Conservation (phyloP, 129 eudicot genomes). For the Apium graveolens region DNA sequence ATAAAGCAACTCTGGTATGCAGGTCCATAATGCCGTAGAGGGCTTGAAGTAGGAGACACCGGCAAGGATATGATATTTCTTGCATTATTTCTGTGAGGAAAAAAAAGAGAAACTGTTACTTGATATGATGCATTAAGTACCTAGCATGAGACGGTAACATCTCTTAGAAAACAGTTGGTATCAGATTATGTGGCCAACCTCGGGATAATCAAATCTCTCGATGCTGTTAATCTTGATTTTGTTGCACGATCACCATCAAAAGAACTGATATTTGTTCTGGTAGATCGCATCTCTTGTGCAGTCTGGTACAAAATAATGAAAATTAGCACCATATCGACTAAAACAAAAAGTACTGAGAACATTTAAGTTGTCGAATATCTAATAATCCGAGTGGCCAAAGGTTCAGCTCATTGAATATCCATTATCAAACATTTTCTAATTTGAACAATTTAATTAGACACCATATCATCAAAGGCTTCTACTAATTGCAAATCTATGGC, state of each 20-base stretch:
- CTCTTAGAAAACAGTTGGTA: background rate
- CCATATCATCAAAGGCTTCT: background rate
- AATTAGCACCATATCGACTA: background rate
- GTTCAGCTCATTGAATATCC: background rate
- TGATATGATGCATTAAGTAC: background rate
- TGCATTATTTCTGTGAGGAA: conserved; percentile 45
- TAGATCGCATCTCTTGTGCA: conserved; percentile 47
- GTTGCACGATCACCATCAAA: conserved; percentile 40
- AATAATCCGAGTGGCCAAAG: background rate
- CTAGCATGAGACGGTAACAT: background rate
- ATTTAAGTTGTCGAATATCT: background rate
- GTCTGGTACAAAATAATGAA: conserved; percentile 32
- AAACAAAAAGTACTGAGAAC: background rate
- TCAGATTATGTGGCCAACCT: conserved; percentile 34
- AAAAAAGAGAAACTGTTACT: conserved; percentile 1
- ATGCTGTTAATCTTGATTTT: conserved; percentile 24
- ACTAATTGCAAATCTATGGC: background rate
- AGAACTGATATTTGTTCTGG: conserved; percentile 31
- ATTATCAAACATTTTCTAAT: background rate
- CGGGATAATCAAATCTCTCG: conserved; percentile 49
- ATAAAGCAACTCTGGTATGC: conserved; percentile 45
- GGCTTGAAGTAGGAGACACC: conserved; percentile 83
- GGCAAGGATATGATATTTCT: conserved; percentile 78
- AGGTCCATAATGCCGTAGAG: conserved; percentile 43
- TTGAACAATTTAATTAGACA: background rate